Base-by-base conservation (phyloP, 805 yeast species). In the Scheffersomyces coipomensis region DNA sequence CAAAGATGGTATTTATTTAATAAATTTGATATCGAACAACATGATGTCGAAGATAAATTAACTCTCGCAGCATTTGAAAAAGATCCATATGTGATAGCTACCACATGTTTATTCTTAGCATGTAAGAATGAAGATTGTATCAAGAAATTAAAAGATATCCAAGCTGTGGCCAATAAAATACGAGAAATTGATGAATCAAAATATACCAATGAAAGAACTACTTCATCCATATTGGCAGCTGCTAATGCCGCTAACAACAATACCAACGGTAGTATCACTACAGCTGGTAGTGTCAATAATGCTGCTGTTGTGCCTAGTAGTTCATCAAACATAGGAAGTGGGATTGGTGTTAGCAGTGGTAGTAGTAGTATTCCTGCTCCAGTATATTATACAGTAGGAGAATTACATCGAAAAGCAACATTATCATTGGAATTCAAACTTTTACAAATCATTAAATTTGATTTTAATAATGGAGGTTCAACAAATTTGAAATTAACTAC, bases 101-200 rank as follows among this genome's bases (percentile, higher is more conserved):
- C 83, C 7, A 75, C 91, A 8, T 75, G 88, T 38, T 56, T 89
- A 6, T 76, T 85, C 41, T 65, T 87, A 12, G 85, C 96, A 2
- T 68, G 83, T 31, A 88, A 89, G 58, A 79, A 81, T 46, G 95
- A 87, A 53, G 97, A 89, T 53, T 86, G 89, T 30, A 82, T 88
- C 30, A 88, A 88, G 56, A 85, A 85, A 49, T 58, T 84, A 12
- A 70, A 78, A 37, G 87, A 85, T 33, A 71, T 88, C 10, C 73
- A 83, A 33, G 57, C 62, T 3, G 78, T 73, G 12, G 76, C 76
- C 24, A 68, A 73, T 52, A 66, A 56, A 49, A 47, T 61, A n/a
- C 55, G 68, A 48, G 65, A 61, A 37, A 49, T 56, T 29, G 66
- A 67, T 39, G 55, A 63, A 3, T 72, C 4, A 15, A 38, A 13